Base-by-base conservation (phyloP, 306 rosid genomes). In the Pterocarpus santalinus region DNA sequence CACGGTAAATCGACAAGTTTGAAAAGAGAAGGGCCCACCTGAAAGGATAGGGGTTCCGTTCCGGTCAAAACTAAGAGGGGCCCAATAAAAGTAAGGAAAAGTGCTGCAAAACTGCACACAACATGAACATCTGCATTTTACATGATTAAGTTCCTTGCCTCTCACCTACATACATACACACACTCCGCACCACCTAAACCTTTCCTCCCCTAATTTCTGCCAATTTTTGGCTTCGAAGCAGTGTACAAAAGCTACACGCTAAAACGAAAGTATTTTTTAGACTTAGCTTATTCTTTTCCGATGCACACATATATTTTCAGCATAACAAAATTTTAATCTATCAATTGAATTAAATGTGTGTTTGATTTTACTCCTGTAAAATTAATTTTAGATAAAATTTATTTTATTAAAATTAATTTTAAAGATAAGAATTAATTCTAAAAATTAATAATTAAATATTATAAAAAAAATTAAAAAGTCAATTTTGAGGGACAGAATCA, bases 11-110 rank as follows among this genome's bases (percentile, higher is more conserved):
- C 5, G 76, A 72, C 55, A 1, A 2, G 52, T 72, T 77, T 77
- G 6, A 36, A 77, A 39, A 30, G 5, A 52, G 44, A 36, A 39
- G 75, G 75, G 58, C 55, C 82, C 75, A 67, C 82, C 7, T 39
- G 44, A 65, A 65, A 32, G 69, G 2, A 8, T 5, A 34, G 28
- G 33, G 71, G 72, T 79, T 69, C 43, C 10, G 28, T 13, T 61
- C 12, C 36, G 73, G 83, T 71, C 78, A 80, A 71, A 80, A 38
- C 67, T 11, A 66, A 65, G 8, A 30, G 75, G 72, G 72, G 3
- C 56, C 71, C 72, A 71, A 35, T 35, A 71, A 71, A 80, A 70
- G 65, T 66, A 13, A 62, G 56, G 36, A 70, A 69, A 79, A 71
- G 83, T 49, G 53, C 65, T 36, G 38, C 43, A 11, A 41, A 56